Conservation (phyloP, 352 stramenopile species). For the Globisporangium megalacanthum region DNA sequence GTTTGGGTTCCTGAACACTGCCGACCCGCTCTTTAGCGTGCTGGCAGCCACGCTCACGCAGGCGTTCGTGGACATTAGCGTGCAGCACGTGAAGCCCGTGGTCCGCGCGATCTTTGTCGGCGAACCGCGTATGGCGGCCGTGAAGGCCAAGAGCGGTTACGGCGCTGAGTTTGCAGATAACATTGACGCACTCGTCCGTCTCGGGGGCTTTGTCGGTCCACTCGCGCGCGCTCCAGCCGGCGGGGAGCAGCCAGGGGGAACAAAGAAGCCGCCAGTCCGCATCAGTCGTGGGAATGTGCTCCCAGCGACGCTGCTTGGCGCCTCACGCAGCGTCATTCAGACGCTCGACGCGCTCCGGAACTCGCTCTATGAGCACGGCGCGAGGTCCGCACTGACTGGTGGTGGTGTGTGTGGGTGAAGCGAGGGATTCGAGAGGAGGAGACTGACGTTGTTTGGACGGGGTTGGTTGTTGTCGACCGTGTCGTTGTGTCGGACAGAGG, state of each 20-base stretch:
- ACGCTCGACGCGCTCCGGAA: conserved; percentile 58
- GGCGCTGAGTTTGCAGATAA: conserved; percentile 58
- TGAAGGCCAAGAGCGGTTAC: conserved; percentile 68
- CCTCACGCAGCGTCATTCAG: conserved; percentile 49
- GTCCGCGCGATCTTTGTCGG: conserved; percentile 75
- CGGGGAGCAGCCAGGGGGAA: conserved; percentile 16
- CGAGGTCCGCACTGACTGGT: conserved; percentile 22
- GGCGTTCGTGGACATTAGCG: conserved; percentile 80
- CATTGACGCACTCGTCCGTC: conserved; percentile 50
- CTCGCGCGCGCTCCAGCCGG: conserved; percentile 13
- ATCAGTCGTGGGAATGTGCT: conserved; percentile 72
- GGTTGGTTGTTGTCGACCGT: too few relatives aligned
- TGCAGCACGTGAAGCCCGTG: conserved; percentile 74
- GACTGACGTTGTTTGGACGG: too few relatives aligned
- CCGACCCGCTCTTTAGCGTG: conserved; percentile 57
- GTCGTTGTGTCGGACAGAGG: too few relatives aligned
- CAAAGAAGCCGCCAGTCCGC: conserved; percentile 43
- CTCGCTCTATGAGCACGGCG: conserved; percentile 75
- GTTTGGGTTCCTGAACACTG: conserved; percentile 69
- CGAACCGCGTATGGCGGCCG: conserved; percentile 64
- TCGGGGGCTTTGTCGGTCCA: conserved; percentile 31
- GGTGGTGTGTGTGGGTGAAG: too few relatives aligned
- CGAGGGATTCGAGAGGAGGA: too few relatives aligned
- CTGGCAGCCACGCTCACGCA: conserved; percentile 53
- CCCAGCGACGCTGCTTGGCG: conserved; percentile 45